Percentiles rank a stretch among this genome's conserved stretches.
phyloP scores from a whole-genome alignment of 352 stramenopile species.

The Globisporangium solare region DNA sequence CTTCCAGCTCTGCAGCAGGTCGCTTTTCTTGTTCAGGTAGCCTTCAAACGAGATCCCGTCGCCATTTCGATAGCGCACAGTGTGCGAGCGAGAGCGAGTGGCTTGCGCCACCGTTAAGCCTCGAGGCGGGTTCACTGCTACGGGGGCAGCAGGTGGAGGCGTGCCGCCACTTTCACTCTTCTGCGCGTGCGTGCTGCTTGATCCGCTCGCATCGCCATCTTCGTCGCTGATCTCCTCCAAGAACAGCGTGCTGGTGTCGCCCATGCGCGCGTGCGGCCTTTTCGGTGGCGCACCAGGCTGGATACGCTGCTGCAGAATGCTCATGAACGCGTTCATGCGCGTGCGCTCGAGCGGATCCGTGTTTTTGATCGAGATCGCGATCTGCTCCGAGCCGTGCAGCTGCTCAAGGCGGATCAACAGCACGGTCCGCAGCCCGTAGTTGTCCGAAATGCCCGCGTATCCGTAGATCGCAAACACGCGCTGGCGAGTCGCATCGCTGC shows the following conservation, averaged over 20 bases:
- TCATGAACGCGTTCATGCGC: conserved; percentile 44
- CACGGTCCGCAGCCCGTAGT: conserved; percentile 40
- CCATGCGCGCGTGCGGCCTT: conserved; percentile 30
- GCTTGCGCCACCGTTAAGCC: neutral
- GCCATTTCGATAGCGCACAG: conserved; percentile 59
- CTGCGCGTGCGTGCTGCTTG: conserved; percentile 15
- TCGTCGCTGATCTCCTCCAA: conserved; percentile 39
- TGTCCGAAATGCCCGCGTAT: conserved; percentile 46
- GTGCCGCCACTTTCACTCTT: neutral
- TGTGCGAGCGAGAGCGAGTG: conserved; percentile 46
- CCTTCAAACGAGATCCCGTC: conserved; percentile 77
- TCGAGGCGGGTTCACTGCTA: neutral
- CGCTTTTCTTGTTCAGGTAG: conserved; percentile 82
- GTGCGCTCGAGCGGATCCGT: conserved; percentile 56
- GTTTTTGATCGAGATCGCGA: conserved; percentile 61
- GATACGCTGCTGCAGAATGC: conserved; percentile 54
- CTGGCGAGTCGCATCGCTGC: conserved; percentile 5
- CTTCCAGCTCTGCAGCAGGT: conserved; percentile 67
- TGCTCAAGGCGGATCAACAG: conserved; percentile 62
- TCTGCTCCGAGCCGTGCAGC: conserved; percentile 61
- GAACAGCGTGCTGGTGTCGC: conserved; percentile 50
- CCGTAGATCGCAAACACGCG: conserved; percentile 45
- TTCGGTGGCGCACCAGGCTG: conserved; percentile 41
- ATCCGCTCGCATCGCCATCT: neutral
- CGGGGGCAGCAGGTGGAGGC: neutral